Conservation (phyloP, 1,139 yeast species). For the Taiozyma sp. region DNA sequence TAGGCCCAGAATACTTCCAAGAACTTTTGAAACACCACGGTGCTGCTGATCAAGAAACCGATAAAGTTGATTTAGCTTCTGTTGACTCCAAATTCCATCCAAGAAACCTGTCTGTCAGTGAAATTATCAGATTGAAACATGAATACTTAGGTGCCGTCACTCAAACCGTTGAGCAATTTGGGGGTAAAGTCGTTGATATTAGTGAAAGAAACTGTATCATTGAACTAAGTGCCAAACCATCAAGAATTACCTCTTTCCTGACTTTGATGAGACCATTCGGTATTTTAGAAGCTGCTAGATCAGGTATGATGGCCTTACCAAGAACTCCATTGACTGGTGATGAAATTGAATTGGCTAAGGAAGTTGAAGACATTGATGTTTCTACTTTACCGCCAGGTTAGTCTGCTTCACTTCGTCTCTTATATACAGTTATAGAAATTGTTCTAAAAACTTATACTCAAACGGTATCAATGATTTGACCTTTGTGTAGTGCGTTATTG, state of each 20-base stretch:
- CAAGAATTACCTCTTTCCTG: constrained; percentile 80
- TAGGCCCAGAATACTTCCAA: constrained; percentile 97
- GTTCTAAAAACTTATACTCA: neutral
- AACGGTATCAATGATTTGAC: neutral
- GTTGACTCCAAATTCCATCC: constrained; percentile 68
- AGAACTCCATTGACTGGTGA: constrained; percentile 73
- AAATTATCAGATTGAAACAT: constrained; percentile 92
- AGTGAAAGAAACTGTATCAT: constrained; percentile 92
- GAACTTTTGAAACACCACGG: constrained; percentile 85
- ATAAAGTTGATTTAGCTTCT: constrained; percentile 26
- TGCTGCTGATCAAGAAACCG: constrained; percentile 11
- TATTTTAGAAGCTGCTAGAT: constrained; percentile 90
- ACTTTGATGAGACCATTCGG: constrained; percentile 94
- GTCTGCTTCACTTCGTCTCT: constrained; percentile 5
- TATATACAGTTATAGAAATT: neutral
- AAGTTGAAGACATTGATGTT: constrained; percentile 72
- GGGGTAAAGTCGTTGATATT: constrained; percentile 89
- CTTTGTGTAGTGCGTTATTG: neutral
- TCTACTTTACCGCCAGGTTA: constrained; percentile 94
- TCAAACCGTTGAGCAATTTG: constrained; percentile 78
- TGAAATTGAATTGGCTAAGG: constrained; percentile 45
- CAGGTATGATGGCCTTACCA: constrained; percentile 98
- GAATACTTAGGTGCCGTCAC: constrained; percentile 82
- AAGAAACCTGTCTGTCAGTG: constrained; percentile 82
- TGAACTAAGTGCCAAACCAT: constrained; percentile 92